Base-by-base conservation (phyloP, 768 basidiomycete genomes). In the Tylopilus intermedius region DNA sequence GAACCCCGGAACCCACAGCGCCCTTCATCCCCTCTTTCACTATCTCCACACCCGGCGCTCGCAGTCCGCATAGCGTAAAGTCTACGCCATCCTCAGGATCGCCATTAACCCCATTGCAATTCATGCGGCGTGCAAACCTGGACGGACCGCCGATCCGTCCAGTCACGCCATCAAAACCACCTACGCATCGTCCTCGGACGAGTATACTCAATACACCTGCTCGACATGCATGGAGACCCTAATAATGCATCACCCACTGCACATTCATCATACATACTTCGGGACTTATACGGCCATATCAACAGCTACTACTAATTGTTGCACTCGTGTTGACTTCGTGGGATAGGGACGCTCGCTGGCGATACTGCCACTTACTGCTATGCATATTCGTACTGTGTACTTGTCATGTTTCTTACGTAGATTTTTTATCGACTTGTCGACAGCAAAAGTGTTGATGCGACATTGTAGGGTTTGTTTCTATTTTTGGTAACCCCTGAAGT, bases 71-170 rank as follows among this genome's bases (percentile, higher is more conserved):
- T 32, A 76, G 76, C 1, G 57, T 76, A 35, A 72, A 67, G 51
- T 76, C 82, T 3, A 79, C 85, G 18, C 77, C 83, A 1, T 77
- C 73, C 39, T 78, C 83, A 32, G 84, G 85, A 13, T 90, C 90
- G 0, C 88, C 91, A 10, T 66, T 92, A 47, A 83, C 84, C 8
- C 81, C 92, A 1, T 71, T 95, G 43, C 90, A 94, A 65, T 94
- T 92, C 70, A 81, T 95, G 58, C 78, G 91, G 51, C 82, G 85
- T 45, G 92, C 88, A 37, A 86, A 88, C 38, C 73, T 71, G 26
- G 85, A 86, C 15, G 72, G 74, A 45, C 68, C 67, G 27, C 60
- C 76, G 4, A 62, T 79, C 47, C 79, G 83, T 49, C 79, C 86
- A 15, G 74, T 74, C 29, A 86, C 84, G 9, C 87, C 88, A n/a